Percentiles rank a stretch among this genome's conserved stretches.
phyloP scores from a whole-genome alignment of 306 rosid species.

The Dryas alaskensis region DNA sequence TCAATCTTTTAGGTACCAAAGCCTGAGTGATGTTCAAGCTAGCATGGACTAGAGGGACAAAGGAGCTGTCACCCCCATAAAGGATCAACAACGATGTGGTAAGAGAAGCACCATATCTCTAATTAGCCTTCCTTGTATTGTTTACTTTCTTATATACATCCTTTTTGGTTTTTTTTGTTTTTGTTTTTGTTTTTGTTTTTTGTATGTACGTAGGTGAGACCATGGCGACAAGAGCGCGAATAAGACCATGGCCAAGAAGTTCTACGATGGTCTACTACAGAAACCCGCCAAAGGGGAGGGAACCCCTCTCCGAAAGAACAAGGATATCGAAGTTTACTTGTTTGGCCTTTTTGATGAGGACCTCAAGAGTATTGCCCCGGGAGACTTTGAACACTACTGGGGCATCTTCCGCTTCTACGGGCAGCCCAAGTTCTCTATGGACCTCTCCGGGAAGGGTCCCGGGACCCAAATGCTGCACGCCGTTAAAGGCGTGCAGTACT shows the following conservation, averaged over 20 bases:
- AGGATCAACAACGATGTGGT: slow-evolving; percentile 44
- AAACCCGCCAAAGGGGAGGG: slow-evolving; percentile 48
- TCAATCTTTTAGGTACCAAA: too few relatives aligned
- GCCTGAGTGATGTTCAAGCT: too few relatives aligned
- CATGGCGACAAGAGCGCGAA: slow-evolving; percentile 43
- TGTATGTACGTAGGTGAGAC: slow-evolving; percentile 7
- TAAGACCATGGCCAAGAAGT: slow-evolving; percentile 35
- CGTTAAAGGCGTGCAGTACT: background rate
- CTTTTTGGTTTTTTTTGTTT: background rate
- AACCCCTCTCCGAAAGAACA: slow-evolving; percentile 43
- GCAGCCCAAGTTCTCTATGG: slow-evolving; percentile 56
- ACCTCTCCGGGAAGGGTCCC: slow-evolving; percentile 35
- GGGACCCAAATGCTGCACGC: background rate
- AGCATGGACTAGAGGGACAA: too few relatives aligned
- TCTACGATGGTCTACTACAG: slow-evolving; percentile 60
- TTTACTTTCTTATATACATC: background rate
- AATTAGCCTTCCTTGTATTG: background rate
- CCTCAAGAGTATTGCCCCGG: slow-evolving; percentile 55
- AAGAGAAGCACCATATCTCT: slow-evolving; percentile 1
- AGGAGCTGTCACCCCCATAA: background rate
- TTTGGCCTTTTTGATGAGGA: slow-evolving; percentile 67
- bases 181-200: too few relatives aligned
- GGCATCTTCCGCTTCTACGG: slow-evolving; percentile 69
- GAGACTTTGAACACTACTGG: slow-evolving; percentile 83
- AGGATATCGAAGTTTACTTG: slow-evolving; percentile 32